A percentile compares a stretch with the other conserved stretches of the same genome.
These are phyloP conservation scores for Rhizopus sp. DNA, from an alignment of 371 early-diverging fungal species.

Conservation along the genomic window DNA sequence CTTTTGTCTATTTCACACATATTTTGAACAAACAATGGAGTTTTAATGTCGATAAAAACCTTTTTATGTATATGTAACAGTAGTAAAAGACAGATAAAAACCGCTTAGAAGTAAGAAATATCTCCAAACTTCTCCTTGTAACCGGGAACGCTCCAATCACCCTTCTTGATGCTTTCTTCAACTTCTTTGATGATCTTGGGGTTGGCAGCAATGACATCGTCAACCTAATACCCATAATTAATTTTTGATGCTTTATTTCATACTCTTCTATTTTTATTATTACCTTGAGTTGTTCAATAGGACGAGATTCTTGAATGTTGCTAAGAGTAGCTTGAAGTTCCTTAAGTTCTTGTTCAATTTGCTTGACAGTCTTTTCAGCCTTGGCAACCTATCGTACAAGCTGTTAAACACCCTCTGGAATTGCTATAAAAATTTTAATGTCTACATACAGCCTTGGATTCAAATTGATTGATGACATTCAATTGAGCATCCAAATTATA, in stretches of 20 bases:
- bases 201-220: conserved; percentile 91
- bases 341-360: conserved; percentile 83
- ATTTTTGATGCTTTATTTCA: no score
- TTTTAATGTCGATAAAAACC: no score
- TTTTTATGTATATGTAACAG: background rate
- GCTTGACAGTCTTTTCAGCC: conserved; percentile 83
- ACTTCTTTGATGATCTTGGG: conserved; percentile 89
- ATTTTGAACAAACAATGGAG: no score
- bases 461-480: conserved; percentile 84
- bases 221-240: conserved; percentile 59
- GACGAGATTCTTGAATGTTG: conserved; percentile 94
- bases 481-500: conserved; percentile 87
- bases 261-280: conserved; percentile 17
- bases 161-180: conserved; percentile 88
- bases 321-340: conserved; percentile 88
- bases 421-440: background rate
- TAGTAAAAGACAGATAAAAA: conserved; percentile 12
- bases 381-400: conserved; percentile 67
- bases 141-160: conserved; percentile 90
- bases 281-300: conserved; percentile 94
- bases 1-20: no score
- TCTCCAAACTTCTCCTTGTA: conserved; percentile 93
- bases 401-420: no score
- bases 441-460: conserved; percentile 84
- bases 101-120: conserved; percentile 72